phyloP scores from a whole-genome alignment of 768 basidiomycete species.

The Termitomyces heimii region DNA sequence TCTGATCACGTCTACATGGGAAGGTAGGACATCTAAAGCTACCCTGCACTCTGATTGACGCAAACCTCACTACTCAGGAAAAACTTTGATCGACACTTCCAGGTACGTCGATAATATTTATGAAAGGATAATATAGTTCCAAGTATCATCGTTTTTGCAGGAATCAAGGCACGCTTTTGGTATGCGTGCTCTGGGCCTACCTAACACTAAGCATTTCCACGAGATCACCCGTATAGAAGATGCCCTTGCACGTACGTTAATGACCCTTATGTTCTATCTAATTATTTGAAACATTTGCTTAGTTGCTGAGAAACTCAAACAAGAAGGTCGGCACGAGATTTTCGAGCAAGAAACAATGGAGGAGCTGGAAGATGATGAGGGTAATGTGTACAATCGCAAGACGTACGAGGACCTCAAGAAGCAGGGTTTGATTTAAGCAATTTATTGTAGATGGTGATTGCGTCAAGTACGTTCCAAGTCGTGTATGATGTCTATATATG shows the following conservation, averaged over 20 bases:
- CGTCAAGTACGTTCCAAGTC: neutral
- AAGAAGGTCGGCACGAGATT: slow-evolving; percentile 92
- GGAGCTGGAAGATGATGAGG: slow-evolving; percentile 96
- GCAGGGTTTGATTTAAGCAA: slow-evolving; percentile 74
- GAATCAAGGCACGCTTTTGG: slow-evolving; percentile 97
- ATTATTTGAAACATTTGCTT: neutral
- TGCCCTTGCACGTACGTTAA: slow-evolving; percentile 79
- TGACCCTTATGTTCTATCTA: neutral
- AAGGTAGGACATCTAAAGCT: slow-evolving; percentile 42
- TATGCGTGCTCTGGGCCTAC: slow-evolving; percentile 94
- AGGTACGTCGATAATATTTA: slow-evolving; percentile 39
- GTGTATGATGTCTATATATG: neutral
- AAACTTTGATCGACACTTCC: slow-evolving; percentile 96
- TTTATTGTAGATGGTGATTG: neutral
- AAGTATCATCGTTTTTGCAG: slow-evolving; percentile 30
- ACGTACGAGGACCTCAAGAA: slow-evolving; percentile 97
- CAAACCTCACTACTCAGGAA: slow-evolving; percentile 44
- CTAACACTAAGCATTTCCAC: slow-evolving; percentile 98
- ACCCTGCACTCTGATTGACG: neutral
- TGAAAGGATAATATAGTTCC: slow-evolving; percentile 41
- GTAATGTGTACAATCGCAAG: slow-evolving; percentile 97
- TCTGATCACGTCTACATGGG: slow-evolving; percentile 97
- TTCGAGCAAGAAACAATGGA: slow-evolving; percentile 94
- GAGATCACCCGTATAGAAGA: slow-evolving; percentile 98
- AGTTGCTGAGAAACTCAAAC: slow-evolving; percentile 98